A percentile compares a stretch with the other conserved stretches of the same genome.
Conservation (phyloP, 768 basidiomycete species). For the Podaxis pistillaris region DNA sequence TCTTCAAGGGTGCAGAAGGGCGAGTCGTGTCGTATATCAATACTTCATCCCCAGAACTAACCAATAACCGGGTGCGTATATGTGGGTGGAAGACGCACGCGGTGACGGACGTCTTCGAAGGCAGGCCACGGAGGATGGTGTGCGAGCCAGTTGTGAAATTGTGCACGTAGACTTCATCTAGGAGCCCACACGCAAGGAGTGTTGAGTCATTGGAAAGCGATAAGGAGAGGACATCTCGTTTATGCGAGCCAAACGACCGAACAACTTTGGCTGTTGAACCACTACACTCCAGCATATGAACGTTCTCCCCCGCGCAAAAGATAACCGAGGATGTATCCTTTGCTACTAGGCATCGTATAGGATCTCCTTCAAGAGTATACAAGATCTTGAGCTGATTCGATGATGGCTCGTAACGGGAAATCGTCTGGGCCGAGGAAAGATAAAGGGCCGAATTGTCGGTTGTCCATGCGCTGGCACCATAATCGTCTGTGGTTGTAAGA, state of each 20-base stretch:
- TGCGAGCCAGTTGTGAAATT: conserved; percentile 55
- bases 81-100: conserved; percentile 65
- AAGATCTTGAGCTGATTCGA: conserved; percentile 44
- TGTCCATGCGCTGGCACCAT: conserved; percentile 52
- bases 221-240: conserved; percentile 45
- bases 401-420: conserved; percentile 53
- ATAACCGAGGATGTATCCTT: conserved; percentile 43
- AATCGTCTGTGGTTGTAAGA: conserved; percentile 29
- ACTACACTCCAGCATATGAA: conserved; percentile 49
- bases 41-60: conserved; percentile 51
- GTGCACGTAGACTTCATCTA: conserved; percentile 54
- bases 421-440: conserved; percentile 42
- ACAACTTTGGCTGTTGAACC: conserved; percentile 35
- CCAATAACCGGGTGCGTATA: conserved; percentile 55
- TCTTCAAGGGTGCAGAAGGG: conserved; percentile 54
- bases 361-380: conserved; percentile 29
- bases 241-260: conserved; percentile 54
- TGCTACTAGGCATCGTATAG: conserved; percentile 30
- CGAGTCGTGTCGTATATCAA: conserved; percentile 62
- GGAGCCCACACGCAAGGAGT: conserved; percentile 56
- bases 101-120: conserved; percentile 34
- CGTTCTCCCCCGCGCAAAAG: conserved; percentile 42
- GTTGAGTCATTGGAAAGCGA: conserved; percentile 58
- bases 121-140: conserved; percentile 53
- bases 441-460: conserved; percentile 54